Evolutionary conservation across 257 asterid species (phyloP).

Genomic region (Petunia axillaris): DNA sequence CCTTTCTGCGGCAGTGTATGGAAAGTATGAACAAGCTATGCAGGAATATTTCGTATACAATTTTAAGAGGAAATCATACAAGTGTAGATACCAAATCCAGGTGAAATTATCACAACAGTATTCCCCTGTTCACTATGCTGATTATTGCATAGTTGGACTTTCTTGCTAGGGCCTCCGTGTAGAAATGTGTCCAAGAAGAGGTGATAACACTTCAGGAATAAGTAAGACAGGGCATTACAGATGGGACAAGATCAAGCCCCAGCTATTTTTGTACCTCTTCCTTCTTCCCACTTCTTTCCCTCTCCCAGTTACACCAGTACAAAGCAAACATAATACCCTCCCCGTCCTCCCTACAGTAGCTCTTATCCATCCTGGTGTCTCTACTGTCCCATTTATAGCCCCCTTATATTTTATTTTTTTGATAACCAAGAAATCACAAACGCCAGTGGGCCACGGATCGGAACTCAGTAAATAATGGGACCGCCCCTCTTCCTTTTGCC

Average conservation of each 20-base stretch:
- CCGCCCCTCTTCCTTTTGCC: no score
- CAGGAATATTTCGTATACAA: neutral
- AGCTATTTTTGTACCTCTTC: neutral
- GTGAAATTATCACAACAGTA: neutral
- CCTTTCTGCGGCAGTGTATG: neutral
- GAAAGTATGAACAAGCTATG: neutral
- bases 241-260: neutral
- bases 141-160: neutral
- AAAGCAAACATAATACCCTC: constrained; percentile 4
- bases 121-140: neutral
- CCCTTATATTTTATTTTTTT: neutral
- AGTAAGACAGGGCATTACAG: neutral
- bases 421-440: no score
- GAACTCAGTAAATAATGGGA: no score
- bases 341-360: neutral
- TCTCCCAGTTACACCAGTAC: neutral
- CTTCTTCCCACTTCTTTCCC: neutral
- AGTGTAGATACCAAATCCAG: constrained; percentile 16
- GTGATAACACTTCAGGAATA: neutral
- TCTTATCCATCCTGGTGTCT: constrained; percentile 8
- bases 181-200: neutral
- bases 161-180: neutral
- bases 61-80: neutral
- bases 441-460: no score
- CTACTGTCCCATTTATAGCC: neutral